These are phyloP conservation scores for Annulohypoxylon stygium DNA, from an alignment of 495 filamentous ascomycete genomes.

Conservation along the genomic window DNA sequence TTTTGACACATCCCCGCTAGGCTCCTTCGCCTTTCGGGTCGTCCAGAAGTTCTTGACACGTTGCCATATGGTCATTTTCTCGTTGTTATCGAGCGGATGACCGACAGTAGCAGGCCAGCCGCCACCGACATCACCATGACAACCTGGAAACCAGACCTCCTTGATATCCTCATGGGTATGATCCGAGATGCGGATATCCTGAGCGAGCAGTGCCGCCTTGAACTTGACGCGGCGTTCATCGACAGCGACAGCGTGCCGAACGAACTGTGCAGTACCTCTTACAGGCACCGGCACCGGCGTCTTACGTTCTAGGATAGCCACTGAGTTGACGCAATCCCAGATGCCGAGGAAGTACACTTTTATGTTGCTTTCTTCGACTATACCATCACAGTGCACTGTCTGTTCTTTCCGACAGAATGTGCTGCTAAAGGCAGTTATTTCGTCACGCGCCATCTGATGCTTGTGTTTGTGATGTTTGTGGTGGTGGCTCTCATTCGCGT, in stretches of 20 bases:
- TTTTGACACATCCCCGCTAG: conserved; percentile 30
- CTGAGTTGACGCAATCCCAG: conserved; percentile 62
- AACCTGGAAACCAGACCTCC: conserved; percentile 52
- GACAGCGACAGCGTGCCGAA: conserved; percentile 61
- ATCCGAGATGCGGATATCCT: conserved; percentile 41
- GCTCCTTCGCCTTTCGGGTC: conserved; percentile 39
- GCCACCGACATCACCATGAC: conserved; percentile 62
- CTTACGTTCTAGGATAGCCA: conserved; percentile 49
- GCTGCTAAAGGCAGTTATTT: conserved; percentile 57
- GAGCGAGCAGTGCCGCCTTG: conserved; percentile 49
- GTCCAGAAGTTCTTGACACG: conserved; percentile 46
- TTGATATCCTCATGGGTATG: conserved; percentile 48
- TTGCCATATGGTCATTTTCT: conserved; percentile 43
- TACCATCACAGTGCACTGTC: conserved; percentile 33
- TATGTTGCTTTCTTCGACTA: conserved; percentile 46
- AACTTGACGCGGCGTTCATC: conserved; percentile 64
- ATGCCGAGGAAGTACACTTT: conserved; percentile 59
- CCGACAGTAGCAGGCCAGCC: conserved; percentile 42
- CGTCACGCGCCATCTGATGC: conserved; percentile 45
- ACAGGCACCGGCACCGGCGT: conserved; percentile 61
- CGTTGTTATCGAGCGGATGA: conserved; percentile 25
- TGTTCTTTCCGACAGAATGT: conserved; percentile 58
- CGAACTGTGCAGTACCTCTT: conserved; percentile 49
- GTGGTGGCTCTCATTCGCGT: not conserved
- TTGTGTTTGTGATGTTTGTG: conserved; percentile 30